Evolutionary conservation across 78 protist genomes (phyloP).

Genomic region (Dictyostelium brefeldianum): DNA sequence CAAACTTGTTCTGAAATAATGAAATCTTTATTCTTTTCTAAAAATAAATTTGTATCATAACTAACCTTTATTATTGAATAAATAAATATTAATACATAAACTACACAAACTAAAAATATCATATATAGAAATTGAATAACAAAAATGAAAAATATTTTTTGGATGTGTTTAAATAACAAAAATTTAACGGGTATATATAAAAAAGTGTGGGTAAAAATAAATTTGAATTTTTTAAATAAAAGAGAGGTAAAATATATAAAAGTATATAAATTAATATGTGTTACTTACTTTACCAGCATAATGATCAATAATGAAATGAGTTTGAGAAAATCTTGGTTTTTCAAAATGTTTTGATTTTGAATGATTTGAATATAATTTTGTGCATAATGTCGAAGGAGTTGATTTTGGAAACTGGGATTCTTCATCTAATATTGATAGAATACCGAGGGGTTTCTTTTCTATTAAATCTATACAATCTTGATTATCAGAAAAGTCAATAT

Average conservation of each 20-base stretch:
- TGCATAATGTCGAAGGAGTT: slow-evolving; percentile 64
- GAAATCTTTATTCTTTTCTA: slow-evolving; percentile 93
- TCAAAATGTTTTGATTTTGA: slow-evolving; percentile 55
- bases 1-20: slow-evolving; percentile 80
- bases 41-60: slow-evolving; percentile 86
- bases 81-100: neutral
- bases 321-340: slow-evolving; percentile 64
- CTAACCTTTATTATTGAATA: slow-evolving; percentile 12
- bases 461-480: slow-evolving; percentile 91
- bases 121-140: neutral
- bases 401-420: slow-evolving; percentile 92
- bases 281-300: slow-evolving; percentile 93
- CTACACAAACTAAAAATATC: neutral
- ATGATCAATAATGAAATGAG: slow-evolving; percentile 89
- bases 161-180: neutral
- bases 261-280: neutral
- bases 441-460: slow-evolving; percentile 87
- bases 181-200: no score
- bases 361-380: slow-evolving; percentile 51
- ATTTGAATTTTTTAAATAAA: neutral
- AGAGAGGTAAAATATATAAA: neutral
- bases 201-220: no score
- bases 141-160: neutral
- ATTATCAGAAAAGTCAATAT: slow-evolving; percentile 90
- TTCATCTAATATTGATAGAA: slow-evolving; percentile 93